Evolutionary conservation across 805 yeast species (phyloP), one percentile per base, ranked within the genome.

Genomic region (Ogataea zsoltii): DNA sequence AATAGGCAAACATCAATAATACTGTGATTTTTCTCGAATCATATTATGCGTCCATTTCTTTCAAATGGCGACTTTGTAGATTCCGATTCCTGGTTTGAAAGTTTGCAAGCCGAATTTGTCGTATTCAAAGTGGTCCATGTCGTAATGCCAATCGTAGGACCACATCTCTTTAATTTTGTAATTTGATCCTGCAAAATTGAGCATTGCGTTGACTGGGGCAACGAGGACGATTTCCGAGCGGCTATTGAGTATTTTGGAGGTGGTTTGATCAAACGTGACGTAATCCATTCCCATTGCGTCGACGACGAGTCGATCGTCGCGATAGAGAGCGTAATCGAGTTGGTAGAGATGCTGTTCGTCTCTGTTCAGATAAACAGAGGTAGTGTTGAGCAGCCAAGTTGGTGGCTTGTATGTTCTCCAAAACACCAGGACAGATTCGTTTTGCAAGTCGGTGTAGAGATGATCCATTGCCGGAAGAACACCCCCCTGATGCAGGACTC

Each of bases 361-460:
- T 25, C 42, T 46, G 42, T 59, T 62, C 18, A 50, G 44, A 38
- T 44, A 51, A 3, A 33, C 12, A 14, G 28, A 10, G 1, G 45
- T 17, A 2, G 37, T 13, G 7, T 25, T 26, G 29, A 64, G 32
- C 46, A 92, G 62, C 96, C 96, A 94, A 4, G 88, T 77, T 3
- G 99, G 98, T 0, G 98, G 97, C 3, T 88, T 78, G 56, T 92
- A 94, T 0, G 97, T 89, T 62, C 89, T 82, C 98, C 98, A 92
- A 89, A 96, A 92, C 4, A 92, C 58, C 29, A 79, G 75, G 0
- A 79, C 68, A 0, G 74, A 65, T 3, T 62, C 43, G 11, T 31
- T 40, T 28, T n/a, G 45, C 6, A 6, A 44, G 50, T 16, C 53
- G 41, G 2, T 42, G 14, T 65, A 63, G 2, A 80, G 41, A 42